Percentiles rank a stretch among this genome's conserved stretches.
phyloP scores from a whole-genome alignment of 2,329 filamentous ascomycete species.

The Aspergillus sp. region DNA sequence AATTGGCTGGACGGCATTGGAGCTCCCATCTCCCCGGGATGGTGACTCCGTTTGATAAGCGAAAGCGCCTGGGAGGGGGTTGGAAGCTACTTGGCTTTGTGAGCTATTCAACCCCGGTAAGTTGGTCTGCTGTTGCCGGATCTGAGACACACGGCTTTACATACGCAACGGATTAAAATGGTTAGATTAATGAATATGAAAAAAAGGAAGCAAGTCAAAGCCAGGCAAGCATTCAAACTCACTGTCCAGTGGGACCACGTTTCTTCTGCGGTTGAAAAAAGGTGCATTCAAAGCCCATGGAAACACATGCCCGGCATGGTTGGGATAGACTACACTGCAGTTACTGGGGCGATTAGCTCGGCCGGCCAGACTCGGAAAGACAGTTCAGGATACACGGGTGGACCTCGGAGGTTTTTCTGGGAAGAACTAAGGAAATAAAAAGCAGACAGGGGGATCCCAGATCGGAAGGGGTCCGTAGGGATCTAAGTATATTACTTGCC shows the following conservation, averaged over 20 bases:
- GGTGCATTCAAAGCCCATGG: slow-evolving; percentile 44
- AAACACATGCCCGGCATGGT: slow-evolving; percentile 42
- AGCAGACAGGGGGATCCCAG: not conserved
- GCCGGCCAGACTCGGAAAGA: not conserved
- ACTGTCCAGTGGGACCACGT: slow-evolving; percentile 42
- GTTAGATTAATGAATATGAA: not conserved
- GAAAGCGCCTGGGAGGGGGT: slow-evolving; percentile 23
- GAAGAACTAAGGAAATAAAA: not conserved
- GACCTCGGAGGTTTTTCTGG: not conserved
- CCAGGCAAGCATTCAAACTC: slow-evolving; percentile 23
- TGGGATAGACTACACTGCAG: slow-evolving; percentile 43
- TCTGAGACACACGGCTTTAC: slow-evolving; percentile 41
- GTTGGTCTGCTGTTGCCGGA: slow-evolving; percentile 38
- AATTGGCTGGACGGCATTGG: slow-evolving; percentile 16
- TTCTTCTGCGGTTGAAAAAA: slow-evolving; percentile 48
- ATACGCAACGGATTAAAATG: not conserved
- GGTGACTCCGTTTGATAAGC: slow-evolving; percentile 27
- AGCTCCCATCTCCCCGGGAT: slow-evolving; percentile 21
- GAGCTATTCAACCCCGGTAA: slow-evolving; percentile 19
- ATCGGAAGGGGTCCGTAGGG: not conserved
- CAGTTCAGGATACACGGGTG: not conserved
- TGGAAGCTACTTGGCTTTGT: slow-evolving; percentile 15
- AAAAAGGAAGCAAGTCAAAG: not conserved
- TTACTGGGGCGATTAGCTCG: not conserved
- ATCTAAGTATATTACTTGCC: slow-evolving; percentile 22